phyloP scores from a whole-genome alignment of 495 filamentous ascomycete genomes.

The Aspergillus baeticus region DNA sequence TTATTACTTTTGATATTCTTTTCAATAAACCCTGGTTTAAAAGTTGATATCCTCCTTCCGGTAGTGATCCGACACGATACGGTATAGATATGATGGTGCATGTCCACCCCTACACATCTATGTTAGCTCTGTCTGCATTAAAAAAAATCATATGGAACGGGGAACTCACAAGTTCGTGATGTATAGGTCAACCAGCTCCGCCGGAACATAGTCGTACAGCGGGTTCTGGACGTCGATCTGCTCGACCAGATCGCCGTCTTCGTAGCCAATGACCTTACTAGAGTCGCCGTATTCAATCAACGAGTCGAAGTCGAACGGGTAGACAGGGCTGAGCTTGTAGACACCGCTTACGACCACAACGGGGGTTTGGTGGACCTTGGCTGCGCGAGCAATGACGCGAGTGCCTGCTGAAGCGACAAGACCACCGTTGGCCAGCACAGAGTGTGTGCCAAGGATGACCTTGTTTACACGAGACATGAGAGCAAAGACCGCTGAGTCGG shows the following conservation, averaged over 20 bases:
- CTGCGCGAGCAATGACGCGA: conserved; percentile 75
- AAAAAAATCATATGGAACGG: neutral
- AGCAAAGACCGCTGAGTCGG: conserved; percentile 82
- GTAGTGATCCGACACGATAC: conserved; percentile 83
- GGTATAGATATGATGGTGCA: conserved; percentile 76
- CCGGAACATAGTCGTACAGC: conserved; percentile 76
- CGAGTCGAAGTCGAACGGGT: conserved; percentile 73
- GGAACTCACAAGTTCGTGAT: conserved; percentile 87
- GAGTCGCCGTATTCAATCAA: conserved; percentile 81
- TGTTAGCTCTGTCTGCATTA: neutral
- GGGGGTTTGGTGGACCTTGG: conserved; percentile 72
- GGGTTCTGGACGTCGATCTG: conserved; percentile 79
- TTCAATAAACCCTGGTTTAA: conserved; percentile 16
- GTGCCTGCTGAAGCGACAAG: conserved; percentile 78
- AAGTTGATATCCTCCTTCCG: conserved; percentile 76
- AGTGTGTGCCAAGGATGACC: conserved; percentile 83
- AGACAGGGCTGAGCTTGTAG: conserved; percentile 87
- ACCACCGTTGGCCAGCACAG: conserved; percentile 82
- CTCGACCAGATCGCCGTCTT: conserved; percentile 71
- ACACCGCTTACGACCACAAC: conserved; percentile 83
- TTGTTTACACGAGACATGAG: conserved; percentile 94
- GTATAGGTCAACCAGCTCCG: conserved; percentile 81
- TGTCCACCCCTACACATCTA: conserved; percentile 66
- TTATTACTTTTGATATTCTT: conserved; percentile 3
- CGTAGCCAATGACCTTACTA: conserved; percentile 67